Base-by-base conservation (phyloP, 2,329 filamentous ascomycete species). In the Claviceps spartinae region DNA sequence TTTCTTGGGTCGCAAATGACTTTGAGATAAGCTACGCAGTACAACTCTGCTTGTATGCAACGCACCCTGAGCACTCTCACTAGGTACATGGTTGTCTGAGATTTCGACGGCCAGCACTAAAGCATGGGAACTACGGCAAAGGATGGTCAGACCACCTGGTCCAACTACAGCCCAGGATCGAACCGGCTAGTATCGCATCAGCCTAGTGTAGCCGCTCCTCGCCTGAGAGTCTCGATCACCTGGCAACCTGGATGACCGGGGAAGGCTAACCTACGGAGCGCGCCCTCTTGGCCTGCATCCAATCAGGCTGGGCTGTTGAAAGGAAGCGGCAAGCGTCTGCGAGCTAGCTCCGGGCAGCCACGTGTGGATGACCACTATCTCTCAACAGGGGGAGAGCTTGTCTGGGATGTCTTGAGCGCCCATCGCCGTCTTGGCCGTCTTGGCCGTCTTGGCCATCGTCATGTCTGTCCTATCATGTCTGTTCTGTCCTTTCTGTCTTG, bases 311-410 rank as follows among this genome's bases (percentile, higher is more conserved):
- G 18, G 11, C 47, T 40, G 16, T 16, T 30, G 36, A 11, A 34
- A 41, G 47, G 13, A 26, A 30, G 47, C 47, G 13, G 16, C 37
- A 6, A 30, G 20, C 56, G 54, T 56, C 56, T 50, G 55, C 42
- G n/a, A 51, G 26, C 53, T 54, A 47, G 56, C 44, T 45, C 52
- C 57, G 54, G 55, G 50, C 55, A 43, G 54, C 57, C 57, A 59
- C 57, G 57, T 59, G 57, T 48, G 53, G 42, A 46, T 42, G 45
- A 49, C 26, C 43, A 45, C 38, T 50, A 42, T 20, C 48, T 24
- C 14, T 38, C 13, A 8, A 8, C 24, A 24, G 26, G 47, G 11
- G 34, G n/a, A 24, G 46, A 36, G 26, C 30, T 34, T 34, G 30
- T 34, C 30, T 34, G 9, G 30, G 30, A 34, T 34, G 30, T 11